These are phyloP conservation scores for Carex myosuroides DNA, from an alignment of 176 grass and related monocot genomes.

Conservation along the genomic window DNA sequence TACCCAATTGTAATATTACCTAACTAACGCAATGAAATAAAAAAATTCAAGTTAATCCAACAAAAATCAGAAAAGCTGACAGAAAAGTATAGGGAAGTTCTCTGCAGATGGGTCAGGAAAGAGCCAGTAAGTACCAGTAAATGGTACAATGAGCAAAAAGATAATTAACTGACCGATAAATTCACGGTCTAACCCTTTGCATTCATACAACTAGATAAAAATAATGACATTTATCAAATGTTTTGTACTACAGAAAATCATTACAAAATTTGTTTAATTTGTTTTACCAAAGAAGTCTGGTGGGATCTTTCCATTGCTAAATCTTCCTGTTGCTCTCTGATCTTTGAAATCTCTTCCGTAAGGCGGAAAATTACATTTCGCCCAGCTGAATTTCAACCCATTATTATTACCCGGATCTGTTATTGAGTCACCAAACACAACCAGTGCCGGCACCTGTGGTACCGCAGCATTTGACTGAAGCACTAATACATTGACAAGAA, in stretches of 20 bases:
- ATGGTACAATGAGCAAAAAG: not conserved
- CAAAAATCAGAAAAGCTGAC: not conserved
- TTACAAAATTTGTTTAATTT: not conserved
- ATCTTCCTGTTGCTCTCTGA: conserved; percentile 17
- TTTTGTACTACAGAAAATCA: not conserved
- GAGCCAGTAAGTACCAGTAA: not conserved
- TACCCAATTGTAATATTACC: not conserved
- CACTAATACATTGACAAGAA: not conserved
- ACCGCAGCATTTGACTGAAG: not conserved
- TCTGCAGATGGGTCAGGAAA: not conserved
- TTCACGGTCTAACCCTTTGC: not conserved
- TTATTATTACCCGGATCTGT: conserved; percentile 21
- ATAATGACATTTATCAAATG: not conserved
- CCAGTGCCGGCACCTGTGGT: not conserved
- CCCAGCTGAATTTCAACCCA: not conserved
- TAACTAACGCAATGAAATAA: not conserved
- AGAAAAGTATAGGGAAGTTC: not conserved
- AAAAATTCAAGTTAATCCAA: not conserved
- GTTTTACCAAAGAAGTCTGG: conserved; percentile 10
- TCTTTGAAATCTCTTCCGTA: conserved; percentile 17
- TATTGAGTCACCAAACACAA: conserved; percentile 25
- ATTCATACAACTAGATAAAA: not conserved
- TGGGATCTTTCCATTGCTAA: conserved; percentile 27
- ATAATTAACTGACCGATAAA: not conserved
- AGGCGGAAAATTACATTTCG: conserved; percentile 13